Percentiles rank a stretch among this genome's conserved stretches.
Evolutionary conservation across 805 yeast species (phyloP).

Genomic region (Wickerhamomyces pijperi): DNA sequence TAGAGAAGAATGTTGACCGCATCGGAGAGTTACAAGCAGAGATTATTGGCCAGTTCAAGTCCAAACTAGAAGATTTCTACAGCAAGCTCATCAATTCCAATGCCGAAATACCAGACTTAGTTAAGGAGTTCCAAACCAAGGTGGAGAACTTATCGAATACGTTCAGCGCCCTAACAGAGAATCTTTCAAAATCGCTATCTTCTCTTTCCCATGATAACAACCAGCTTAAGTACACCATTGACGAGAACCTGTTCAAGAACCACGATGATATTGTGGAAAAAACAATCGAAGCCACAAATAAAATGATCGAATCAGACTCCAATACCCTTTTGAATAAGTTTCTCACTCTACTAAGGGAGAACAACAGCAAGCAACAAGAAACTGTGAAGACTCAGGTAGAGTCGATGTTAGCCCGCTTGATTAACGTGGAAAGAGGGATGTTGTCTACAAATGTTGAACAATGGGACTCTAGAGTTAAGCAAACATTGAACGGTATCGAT

Average conservation of each 20-base stretch:
- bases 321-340: constrained; percentile 10
- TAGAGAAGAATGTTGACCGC: constrained; percentile 1
- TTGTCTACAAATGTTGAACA: not conserved
- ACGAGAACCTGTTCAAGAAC: constrained; percentile 15
- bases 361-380: constrained; percentile 10
- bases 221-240: constrained; percentile 9
- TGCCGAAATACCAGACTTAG: constrained; percentile 12
- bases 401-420: not conserved
- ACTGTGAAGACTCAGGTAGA: not conserved
- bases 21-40: constrained; percentile 8
- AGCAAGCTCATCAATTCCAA: constrained; percentile 14
- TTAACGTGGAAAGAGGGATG: not conserved
- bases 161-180: constrained; percentile 1
- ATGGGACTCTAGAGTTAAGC: not conserved
- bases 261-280: constrained; percentile 10
- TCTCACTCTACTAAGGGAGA: constrained; percentile 11
- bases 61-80: constrained; percentile 12
- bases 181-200: constrained; percentile 7
- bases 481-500: not conserved
- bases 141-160: constrained; percentile 4
- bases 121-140: constrained; percentile 12
- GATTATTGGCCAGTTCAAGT: constrained; percentile 10
- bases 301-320: constrained; percentile 13
- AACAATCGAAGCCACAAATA: constrained; percentile 7
- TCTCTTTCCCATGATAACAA: constrained; percentile 17